Base-by-base conservation (phyloP, 2,329 filamentous ascomycete species). In the Microsporum audouinii region DNA sequence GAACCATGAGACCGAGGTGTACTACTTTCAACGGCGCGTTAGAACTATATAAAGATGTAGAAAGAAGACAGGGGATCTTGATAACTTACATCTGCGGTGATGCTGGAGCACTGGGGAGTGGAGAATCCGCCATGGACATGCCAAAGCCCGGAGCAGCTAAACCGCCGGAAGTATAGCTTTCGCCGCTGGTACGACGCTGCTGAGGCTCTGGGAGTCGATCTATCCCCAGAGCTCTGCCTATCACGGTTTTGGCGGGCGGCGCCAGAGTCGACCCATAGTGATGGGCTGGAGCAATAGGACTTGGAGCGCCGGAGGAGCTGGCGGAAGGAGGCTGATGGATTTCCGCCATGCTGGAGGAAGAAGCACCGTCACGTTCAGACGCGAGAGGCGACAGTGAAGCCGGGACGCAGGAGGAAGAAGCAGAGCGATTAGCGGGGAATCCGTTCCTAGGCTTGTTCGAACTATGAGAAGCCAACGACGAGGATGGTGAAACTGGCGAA, bases 51-150 rank as follows among this genome's bases (percentile, higher is more conserved):
- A 62, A 47, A 63, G 59, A 33, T 41, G 47, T 49, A 41, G 36
- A 39, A 57, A 33, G 43, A 65, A 61, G 63, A 59, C 59, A 65
- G 56, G 61, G 57, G 59, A 63, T 51, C 56, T 23, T 34, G n/a
- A 57, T 41, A 55, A 77, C 81, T 75, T 72, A 84, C 82, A 85
- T 82, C 70, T 80, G 79, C 67, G 83, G 83, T 69, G 82, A 86
- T 67, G 77, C 80, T 34, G 84, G 84, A 59, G 82, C 81, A 65
- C 84, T 86, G 62, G 83, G 80, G 69, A 77, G 71, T 63, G 84
- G 84, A 63, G 84, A 87, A 72, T 87, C 84, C 66, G 80, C 83
- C 71, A 85, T 69, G 39, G 82, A 80, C 59, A 69, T 71, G 63
- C 81, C 80, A 67, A 81, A 76, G 68, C 78, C 78, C 69, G 77